Evolutionary conservation across 2,329 filamentous ascomycete species (phyloP).

Genomic region (Diaporthe sp.): DNA sequence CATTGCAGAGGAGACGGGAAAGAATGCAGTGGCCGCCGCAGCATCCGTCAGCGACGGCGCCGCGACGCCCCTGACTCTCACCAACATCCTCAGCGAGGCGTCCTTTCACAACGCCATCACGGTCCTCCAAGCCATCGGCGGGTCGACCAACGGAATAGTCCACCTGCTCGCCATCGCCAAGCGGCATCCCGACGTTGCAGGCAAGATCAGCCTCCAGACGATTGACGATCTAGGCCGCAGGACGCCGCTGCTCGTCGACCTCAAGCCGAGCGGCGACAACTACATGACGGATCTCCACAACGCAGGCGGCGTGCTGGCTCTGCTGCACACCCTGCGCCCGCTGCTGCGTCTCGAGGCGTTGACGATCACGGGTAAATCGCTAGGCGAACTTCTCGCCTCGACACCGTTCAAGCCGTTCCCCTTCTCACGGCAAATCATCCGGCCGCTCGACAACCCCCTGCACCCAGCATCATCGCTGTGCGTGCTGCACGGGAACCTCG

Average conservation of each 20-base stretch:
- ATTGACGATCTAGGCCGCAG: conserved; percentile 81
- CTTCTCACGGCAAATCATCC: conserved; percentile 60
- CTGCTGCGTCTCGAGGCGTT: conserved; percentile 81
- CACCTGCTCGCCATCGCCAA: conserved; percentile 88
- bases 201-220: conserved; percentile 76
- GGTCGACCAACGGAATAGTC: conserved; percentile 86
- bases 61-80: conserved; percentile 72
- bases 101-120: conserved; percentile 88
- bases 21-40: conserved; percentile 74
- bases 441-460: conserved; percentile 71
- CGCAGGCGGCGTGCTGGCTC: conserved; percentile 84
- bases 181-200: conserved; percentile 74
- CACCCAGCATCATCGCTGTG: conserved; percentile 83
- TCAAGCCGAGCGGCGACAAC: conserved; percentile 87
- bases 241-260: conserved; percentile 84
- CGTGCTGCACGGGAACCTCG: conserved; percentile 85
- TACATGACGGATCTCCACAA: conserved; percentile 93
- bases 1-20: conserved; percentile 79
- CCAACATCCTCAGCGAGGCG: conserved; percentile 67
- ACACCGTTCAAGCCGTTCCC: conserved; percentile 69
- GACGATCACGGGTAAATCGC: conserved; percentile 86
- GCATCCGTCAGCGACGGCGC: conserved; percentile 53
- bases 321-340: conserved; percentile 81
- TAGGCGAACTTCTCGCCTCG: conserved; percentile 81
- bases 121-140: conserved; percentile 86